Conservation (phyloP, 2,329 filamentous ascomycete genomes). For the Huntiella savannae region DNA sequence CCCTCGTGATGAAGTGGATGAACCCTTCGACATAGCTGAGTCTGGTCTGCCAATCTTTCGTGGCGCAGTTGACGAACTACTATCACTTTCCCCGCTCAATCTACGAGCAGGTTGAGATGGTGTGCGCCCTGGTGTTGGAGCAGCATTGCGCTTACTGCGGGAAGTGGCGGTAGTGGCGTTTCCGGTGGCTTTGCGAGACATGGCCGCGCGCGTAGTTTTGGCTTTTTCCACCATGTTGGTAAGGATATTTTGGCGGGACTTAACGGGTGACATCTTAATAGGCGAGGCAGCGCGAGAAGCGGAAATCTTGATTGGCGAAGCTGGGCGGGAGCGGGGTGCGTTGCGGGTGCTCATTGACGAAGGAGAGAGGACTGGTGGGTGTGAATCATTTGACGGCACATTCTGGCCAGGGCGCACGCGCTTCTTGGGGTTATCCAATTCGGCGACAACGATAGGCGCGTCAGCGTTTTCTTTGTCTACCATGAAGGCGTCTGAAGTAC, state of each 20-base stretch:
- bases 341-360: conserved; percentile 65
- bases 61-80: conserved; percentile 45
- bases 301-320: conserved; percentile 13
- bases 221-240: conserved; percentile 42
- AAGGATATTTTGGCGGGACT: conserved; percentile 20
- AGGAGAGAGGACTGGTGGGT: conserved; percentile 55
- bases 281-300: conserved; percentile 19
- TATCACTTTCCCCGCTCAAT: conserved; percentile 43
- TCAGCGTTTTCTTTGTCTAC: conserved; percentile 55
- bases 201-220: conserved; percentile 32
- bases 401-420: conserved; percentile 24
- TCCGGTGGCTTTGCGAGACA: conserved; percentile 26
- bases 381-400: conserved; percentile 20
- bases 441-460: conserved; percentile 19
- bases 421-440: conserved; percentile 52
- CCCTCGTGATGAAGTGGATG: conserved; percentile 4
- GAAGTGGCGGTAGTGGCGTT: conserved; percentile 26
- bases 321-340: conserved; percentile 21
- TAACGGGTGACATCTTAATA: conserved; percentile 33
- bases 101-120: conserved; percentile 33
- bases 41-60: conserved; percentile 26
- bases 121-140: conserved; percentile 22
- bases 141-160: conserved; percentile 20
- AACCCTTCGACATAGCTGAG: conserved; percentile 21
- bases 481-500: conserved; percentile 40